Base-by-base conservation (phyloP, 1,284 basidiomycete genomes). In the Peniophora sp. region DNA sequence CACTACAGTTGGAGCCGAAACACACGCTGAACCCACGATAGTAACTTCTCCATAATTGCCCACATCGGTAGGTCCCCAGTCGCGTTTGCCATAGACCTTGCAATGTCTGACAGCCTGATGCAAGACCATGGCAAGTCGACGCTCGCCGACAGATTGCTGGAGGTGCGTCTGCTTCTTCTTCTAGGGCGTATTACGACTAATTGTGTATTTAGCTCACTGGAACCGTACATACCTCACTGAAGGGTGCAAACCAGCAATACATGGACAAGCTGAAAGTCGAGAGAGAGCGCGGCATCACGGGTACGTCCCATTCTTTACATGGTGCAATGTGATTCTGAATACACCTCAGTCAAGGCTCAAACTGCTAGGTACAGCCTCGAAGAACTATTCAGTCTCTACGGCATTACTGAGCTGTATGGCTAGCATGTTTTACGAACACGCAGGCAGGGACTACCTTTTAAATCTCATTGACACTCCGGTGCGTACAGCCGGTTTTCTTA, bases 391-490 rank as follows among this genome's bases (percentile, higher is more conserved):
- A 22, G 19, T 10, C 9, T 20, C 23, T n/a, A n/a, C n/a, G n/a
- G 17, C 44, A 24, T 45, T 22, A 10, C 22, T 45, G 14, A n/a
- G 9, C 16, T 22, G 14, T 9, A 24, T 45, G n/a, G 52, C 9
- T 55, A 92, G 89, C 66, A 96, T 97, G 88, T 72, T 95, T 45
- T 75, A 89, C 63, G 60, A 71, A 11, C 63, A 70, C 50, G 65
- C 77, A 46, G 78, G 77, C 3, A 69, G 74, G 35, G 71, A 71
- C 19, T 86, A 89, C 62, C 75, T 99, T 47, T 79, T 99, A 57
- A 99, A 99, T 67, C 74, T 99, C 34, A 96, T 99, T 61, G 96
- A 99, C 65, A 99, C 97, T 0, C 96, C 96, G 45, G 87, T 86
- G 60, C 51, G 80, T 35, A 24, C 27, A 36, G 43, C 45, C 27